Conservation (phyloP, 371 early-diverging fungal genomes). For the Mucor velutinosus region DNA sequence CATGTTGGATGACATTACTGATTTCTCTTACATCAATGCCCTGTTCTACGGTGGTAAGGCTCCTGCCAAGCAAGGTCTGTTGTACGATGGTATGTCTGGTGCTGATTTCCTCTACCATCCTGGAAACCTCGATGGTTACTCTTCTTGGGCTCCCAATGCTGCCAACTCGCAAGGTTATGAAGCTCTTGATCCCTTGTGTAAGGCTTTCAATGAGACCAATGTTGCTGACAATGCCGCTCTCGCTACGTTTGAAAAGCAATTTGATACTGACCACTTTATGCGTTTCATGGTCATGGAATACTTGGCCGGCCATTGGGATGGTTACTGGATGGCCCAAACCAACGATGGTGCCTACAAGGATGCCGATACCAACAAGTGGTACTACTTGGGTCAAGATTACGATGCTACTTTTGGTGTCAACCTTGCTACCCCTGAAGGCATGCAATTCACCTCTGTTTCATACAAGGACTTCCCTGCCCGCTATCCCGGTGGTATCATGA, state of each 20-base stretch:
- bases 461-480: conserved; percentile 45
- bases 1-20: conserved; percentile 53
- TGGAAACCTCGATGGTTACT: conserved; percentile 27
- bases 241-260: conserved; percentile 33
- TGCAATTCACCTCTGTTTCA: conserved; percentile 33
- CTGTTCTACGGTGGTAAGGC: conserved; percentile 48
- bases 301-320: conserved; percentile 59
- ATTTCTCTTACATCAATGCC: conserved; percentile 52
- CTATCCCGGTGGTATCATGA: conserved; percentile 51
- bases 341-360: conserved; percentile 62
- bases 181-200: conserved; percentile 45
- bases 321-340: conserved; percentile 60
- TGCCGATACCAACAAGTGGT: conserved; percentile 47
- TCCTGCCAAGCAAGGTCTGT: conserved; percentile 46
- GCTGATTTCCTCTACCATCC: conserved; percentile 49
- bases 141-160: conserved; percentile 34
- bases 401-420: conserved; percentile 65
- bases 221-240: conserved; percentile 43
- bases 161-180: conserved; percentile 36
- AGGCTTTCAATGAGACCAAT: conserved; percentile 42
- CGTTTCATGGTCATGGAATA: conserved; percentile 68
- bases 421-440: conserved; percentile 31
- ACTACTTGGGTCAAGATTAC: conserved; percentile 53
- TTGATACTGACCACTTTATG: conserved; percentile 51
- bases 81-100: conserved; percentile 58